A percentile compares a stretch with the other conserved stretches of the same genome.
These are phyloP conservation scores for Kwoniella newhampshirensis DNA, from an alignment of 768 basidiomycete genomes.

Conservation along the genomic window DNA sequence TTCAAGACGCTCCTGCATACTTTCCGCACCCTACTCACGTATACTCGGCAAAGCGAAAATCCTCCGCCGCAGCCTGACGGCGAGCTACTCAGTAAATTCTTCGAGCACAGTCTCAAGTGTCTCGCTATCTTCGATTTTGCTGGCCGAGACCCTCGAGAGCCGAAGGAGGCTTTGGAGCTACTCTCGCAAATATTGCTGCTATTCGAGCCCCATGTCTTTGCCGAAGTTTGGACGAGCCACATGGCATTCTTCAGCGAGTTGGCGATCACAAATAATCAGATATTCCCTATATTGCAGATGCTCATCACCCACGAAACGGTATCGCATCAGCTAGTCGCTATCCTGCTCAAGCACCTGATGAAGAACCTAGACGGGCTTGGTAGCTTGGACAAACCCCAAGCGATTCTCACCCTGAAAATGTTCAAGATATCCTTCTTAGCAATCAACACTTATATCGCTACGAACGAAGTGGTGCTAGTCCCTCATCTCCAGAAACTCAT, in stretches of 20 bases:
- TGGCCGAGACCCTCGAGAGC: constrained; percentile 58
- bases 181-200: constrained; percentile 71
- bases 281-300: constrained; percentile 80
- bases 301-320: constrained; percentile 74
- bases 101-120: constrained; percentile 78
- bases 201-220: constrained; percentile 86
- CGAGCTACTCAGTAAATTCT: constrained; percentile 79
- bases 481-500: constrained; percentile 87
- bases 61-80: constrained; percentile 73
- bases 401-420: constrained; percentile 79
- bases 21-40: constrained; percentile 73
- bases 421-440: constrained; percentile 96
- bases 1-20: constrained; percentile 87
- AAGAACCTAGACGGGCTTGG: constrained; percentile 78
- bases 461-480: constrained; percentile 90
- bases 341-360: constrained; percentile 82
- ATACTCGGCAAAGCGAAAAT: constrained; percentile 71
- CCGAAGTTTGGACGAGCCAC: constrained; percentile 92
- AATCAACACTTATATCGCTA: constrained; percentile 67
- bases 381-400: constrained; percentile 69
- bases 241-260: constrained; percentile 86
- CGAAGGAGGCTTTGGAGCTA: constrained; percentile 80
- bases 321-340: constrained; percentile 80
- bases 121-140: constrained; percentile 70
- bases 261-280: constrained; percentile 69